Conservation (phyloP, 371 early-diverging fungal species). For the Cokeromyces recurvatus region DNA sequence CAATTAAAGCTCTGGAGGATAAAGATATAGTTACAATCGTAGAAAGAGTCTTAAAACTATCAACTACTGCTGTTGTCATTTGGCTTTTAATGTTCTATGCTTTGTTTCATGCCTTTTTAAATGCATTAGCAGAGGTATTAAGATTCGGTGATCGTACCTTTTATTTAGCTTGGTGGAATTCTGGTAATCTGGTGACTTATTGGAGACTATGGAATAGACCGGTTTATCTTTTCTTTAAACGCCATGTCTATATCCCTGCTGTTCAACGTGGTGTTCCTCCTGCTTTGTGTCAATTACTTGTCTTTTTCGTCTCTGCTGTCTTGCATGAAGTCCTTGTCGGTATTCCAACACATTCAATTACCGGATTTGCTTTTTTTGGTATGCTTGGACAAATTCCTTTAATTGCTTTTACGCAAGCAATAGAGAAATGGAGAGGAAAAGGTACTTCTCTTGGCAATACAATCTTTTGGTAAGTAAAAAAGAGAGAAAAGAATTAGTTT, state of each 20-base stretch:
- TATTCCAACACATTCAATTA: slow-evolving; percentile 75
- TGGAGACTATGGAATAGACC: slow-evolving; percentile 93
- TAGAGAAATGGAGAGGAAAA: slow-evolving; percentile 69
- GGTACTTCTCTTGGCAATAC: slow-evolving; percentile 84
- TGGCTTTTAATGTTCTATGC: slow-evolving; percentile 91
- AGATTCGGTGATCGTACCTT: slow-evolving; percentile 90
- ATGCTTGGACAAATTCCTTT: slow-evolving; percentile 90
- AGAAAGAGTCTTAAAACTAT: slow-evolving; percentile 85
- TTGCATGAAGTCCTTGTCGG: slow-evolving; percentile 86
- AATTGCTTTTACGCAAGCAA: slow-evolving; percentile 62
- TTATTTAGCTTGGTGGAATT: slow-evolving; percentile 93
- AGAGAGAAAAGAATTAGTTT: no score
- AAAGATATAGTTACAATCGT: slow-evolving; percentile 60
- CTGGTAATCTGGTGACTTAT: slow-evolving; percentile 74
- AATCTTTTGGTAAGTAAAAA: slow-evolving; percentile 80
- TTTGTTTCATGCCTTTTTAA: slow-evolving; percentile 82
- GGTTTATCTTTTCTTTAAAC: slow-evolving; percentile 82
- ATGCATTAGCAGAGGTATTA: slow-evolving; percentile 78
- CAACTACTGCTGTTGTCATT: slow-evolving; percentile 72
- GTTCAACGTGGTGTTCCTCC: slow-evolving; percentile 51
- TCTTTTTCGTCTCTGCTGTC: slow-evolving; percentile 80
- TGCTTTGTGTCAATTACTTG: slow-evolving; percentile 52
- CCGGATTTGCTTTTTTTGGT: slow-evolving; percentile 82
- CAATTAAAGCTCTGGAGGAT: slow-evolving; percentile 68
- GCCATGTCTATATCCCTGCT: slow-evolving; percentile 76